Evolutionary conservation across 1,284 basidiomycete species (phyloP).

Genomic region (Moesziomyces aphidis): DNA sequence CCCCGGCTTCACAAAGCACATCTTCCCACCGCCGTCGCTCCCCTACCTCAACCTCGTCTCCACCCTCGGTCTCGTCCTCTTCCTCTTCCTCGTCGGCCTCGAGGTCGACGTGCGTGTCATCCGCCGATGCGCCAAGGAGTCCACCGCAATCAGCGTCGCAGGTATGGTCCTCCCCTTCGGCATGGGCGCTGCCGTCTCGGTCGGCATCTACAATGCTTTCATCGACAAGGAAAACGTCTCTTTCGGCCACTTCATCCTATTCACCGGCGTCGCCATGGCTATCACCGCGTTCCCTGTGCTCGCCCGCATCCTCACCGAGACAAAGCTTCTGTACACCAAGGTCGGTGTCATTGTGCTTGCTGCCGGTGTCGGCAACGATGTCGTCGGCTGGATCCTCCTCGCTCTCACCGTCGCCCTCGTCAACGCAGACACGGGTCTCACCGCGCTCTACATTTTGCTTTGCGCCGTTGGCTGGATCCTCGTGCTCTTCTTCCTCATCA

Average conservation of each 20-base stretch:
- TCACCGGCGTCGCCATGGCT: constrained; percentile 88
- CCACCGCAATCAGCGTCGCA: constrained; percentile 71
- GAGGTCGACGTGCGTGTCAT: constrained; percentile 87
- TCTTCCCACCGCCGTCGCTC: constrained; percentile 71
- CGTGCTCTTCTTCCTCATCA: constrained; percentile 80
- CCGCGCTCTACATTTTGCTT: constrained; percentile 84
- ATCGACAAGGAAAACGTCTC: constrained; percentile 74
- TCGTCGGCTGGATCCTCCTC: constrained; percentile 75
- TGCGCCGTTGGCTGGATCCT: constrained; percentile 83
- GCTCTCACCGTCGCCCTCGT: constrained; percentile 91
- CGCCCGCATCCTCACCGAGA: constrained; percentile 75
- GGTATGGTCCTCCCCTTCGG: constrained; percentile 85
- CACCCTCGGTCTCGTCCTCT: constrained; percentile 78
- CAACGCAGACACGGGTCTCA: constrained; percentile 79
- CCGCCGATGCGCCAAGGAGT: constrained; percentile 69
- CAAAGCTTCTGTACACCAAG: constrained; percentile 84
- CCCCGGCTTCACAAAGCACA: constrained; percentile 62
- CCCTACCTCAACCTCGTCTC: constrained; percentile 87
- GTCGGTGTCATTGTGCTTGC: constrained; percentile 93
- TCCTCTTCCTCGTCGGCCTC: constrained; percentile 87
- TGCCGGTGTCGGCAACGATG: constrained; percentile 89
- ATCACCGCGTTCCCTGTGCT: constrained; percentile 89
- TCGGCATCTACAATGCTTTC: constrained; percentile 83
- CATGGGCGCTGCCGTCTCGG: constrained; percentile 83
- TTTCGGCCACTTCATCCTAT: constrained; percentile 91